Percentiles rank a stretch among this genome's conserved stretches.
Conservation (phyloP, 2,329 filamentous ascomycete species). For the Pseudopyricularia cyperi region DNA sequence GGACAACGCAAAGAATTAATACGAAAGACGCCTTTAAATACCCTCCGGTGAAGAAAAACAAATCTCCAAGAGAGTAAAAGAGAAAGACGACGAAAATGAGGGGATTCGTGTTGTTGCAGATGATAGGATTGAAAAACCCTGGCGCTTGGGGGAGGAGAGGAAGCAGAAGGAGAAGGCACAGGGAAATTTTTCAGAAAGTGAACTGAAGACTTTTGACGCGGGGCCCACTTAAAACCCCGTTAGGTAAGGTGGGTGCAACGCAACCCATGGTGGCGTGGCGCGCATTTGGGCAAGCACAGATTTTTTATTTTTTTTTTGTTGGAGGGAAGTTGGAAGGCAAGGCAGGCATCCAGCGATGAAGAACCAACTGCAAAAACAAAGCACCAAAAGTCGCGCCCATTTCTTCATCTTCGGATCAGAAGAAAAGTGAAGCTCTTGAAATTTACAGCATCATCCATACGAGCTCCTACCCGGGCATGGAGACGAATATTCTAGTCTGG, state of each 20-base stretch:
- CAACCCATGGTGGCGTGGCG: background rate
- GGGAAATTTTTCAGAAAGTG: slow-evolving; percentile 8
- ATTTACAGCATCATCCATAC: too few relatives aligned
- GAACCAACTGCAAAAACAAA: too few relatives aligned
- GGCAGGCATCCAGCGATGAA: background rate
- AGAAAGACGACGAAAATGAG: slow-evolving; percentile 20
- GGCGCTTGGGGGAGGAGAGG: slow-evolving; percentile 11
- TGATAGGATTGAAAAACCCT: slow-evolving; percentile 19
- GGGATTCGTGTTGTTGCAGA: slow-evolving; percentile 7
- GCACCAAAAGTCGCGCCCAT: too few relatives aligned
- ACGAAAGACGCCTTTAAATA: slow-evolving; percentile 20
- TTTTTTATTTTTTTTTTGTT: too few relatives aligned
- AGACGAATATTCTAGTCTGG: too few relatives aligned
- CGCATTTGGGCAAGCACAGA: background rate
- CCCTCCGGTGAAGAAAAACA: slow-evolving; percentile 26
- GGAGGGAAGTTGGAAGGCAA: background rate
- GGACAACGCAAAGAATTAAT: slow-evolving; percentile 8
- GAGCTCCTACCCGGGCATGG: too few relatives aligned
- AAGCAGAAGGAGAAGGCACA: slow-evolving; percentile 3
- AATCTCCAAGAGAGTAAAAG: slow-evolving; percentile 30
- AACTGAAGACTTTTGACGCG: slow-evolving; percentile 10
- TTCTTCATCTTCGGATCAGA: too few relatives aligned
- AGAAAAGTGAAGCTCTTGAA: too few relatives aligned
- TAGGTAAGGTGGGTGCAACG: background rate
- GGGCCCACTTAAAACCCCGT: slow-evolving; percentile 2